Percentiles rank a stretch among this genome's conserved stretches.
phyloP scores from a whole-genome alignment of 176 grass and related monocot species.

The Chloris gayana region DNA sequence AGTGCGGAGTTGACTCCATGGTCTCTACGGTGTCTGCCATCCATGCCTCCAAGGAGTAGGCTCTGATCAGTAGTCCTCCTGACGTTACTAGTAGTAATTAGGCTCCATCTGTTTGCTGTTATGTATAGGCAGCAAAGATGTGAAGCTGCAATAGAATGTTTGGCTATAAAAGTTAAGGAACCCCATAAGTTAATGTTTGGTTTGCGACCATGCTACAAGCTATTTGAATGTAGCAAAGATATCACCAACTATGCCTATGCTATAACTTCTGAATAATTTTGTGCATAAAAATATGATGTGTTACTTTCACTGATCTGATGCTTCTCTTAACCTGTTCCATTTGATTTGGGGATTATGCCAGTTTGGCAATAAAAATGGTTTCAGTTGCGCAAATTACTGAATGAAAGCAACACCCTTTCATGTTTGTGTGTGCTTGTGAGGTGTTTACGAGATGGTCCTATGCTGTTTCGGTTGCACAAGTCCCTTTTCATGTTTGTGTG shows the following conservation, averaged over 20 bases:
- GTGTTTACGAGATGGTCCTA: background rate
- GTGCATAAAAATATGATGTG: conserved; percentile 14
- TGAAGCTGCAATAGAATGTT: conserved; percentile 39
- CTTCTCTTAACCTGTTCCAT: background rate
- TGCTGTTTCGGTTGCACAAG: too few relatives aligned
- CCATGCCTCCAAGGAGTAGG: conserved; percentile 40
- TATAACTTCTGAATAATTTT: conserved; percentile 45
- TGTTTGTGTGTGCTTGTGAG: too few relatives aligned
- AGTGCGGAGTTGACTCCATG: conserved; percentile 82
- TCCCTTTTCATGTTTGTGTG: too few relatives aligned
- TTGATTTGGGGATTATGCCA: background rate
- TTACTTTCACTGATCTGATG: background rate
- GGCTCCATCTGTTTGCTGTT: conserved; percentile 45
- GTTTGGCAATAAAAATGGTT: background rate
- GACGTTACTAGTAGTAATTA: conserved; percentile 23
- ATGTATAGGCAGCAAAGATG: conserved; percentile 41
- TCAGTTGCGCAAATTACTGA: background rate
- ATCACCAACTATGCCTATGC: background rate
- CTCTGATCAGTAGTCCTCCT: conserved; percentile 19
- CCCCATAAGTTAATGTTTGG: conserved; percentile 37
- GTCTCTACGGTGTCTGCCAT: conserved; percentile 69
- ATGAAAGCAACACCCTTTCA: background rate
- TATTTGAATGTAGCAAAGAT: conserved; percentile 50
- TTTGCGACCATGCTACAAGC: conserved; percentile 35
- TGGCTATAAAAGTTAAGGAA: too few relatives aligned